These are phyloP conservation scores for Alternaria ventricosa DNA, from an alignment of 2,329 filamentous ascomycete species.

Conservation along the genomic window DNA sequence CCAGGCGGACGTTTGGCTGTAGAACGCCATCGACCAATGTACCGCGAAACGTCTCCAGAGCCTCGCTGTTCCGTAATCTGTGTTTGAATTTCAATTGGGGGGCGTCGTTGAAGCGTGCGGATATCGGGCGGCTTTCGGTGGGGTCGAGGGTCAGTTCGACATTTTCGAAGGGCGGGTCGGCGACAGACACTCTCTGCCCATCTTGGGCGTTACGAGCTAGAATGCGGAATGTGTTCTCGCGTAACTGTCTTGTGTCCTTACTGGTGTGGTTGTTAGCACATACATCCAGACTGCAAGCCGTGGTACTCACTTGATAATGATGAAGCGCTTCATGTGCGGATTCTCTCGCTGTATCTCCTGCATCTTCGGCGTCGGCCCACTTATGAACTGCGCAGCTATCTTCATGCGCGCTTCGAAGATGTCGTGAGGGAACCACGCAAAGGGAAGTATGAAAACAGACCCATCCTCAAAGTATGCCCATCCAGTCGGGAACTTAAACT, in stretches of 20 bases:
- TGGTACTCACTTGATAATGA: conserved; percentile 20
- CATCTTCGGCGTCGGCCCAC: conserved; percentile 13
- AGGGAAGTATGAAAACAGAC: conserved; percentile 23
- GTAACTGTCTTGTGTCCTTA: background rate
- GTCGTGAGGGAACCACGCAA: conserved; percentile 11
- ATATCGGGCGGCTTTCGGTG: background rate
- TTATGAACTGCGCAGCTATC: conserved; percentile 17
- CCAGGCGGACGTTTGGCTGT: conserved; percentile 29
- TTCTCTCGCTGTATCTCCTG: conserved; percentile 5
- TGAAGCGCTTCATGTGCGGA: conserved; percentile 7
- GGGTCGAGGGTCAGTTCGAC: conserved; percentile 8
- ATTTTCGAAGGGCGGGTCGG: conserved; percentile 13
- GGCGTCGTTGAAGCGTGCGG: conserved; percentile 2
- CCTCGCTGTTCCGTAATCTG: background rate
- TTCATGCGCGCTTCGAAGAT: conserved; percentile 26
- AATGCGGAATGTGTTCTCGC: conserved; percentile 2
- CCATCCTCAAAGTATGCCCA: conserved; percentile 35
- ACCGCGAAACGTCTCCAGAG: conserved; percentile 24
- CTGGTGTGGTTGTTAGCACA: conserved; percentile 6
- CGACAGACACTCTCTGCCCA: conserved; percentile 7
- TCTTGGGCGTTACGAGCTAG: conserved; percentile 17
- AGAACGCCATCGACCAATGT: conserved; percentile 25
- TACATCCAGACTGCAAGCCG: too few relatives aligned
- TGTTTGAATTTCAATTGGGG: background rate
- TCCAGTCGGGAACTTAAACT: conserved; percentile 1